Base-by-base conservation (phyloP, 441 rosid species). In the Mallotus repandus region DNA sequence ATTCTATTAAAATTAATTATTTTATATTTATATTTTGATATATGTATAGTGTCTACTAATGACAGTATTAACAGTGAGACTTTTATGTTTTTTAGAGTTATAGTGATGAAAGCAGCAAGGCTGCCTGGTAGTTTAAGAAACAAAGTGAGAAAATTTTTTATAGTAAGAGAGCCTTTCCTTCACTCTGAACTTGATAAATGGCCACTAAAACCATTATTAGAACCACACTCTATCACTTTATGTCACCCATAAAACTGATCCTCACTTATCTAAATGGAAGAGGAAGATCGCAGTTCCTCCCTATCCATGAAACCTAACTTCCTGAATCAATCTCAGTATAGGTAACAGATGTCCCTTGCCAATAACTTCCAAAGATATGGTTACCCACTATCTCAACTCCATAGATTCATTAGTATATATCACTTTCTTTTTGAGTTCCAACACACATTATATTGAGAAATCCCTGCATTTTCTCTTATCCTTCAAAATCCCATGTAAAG, bases 351-450 rank as follows among this genome's bases (percentile, higher is more conserved):
- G 67, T 74, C 84, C 9, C 80, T 91, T n/a, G 84, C 91, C n/a
- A 86, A 78, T 86, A 85, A 91, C 64, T 86, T 91, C 66, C 88
- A 80, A 72, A 86, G 90, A 81, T 84, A 84, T 71, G 94, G 96
- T 8, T 87, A 89, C 75, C 74, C 96, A 76, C 80, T 84, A 43
- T 85, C 90, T 52, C 82, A 76, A 59, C 86, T 87, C 69, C 85
- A 85, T 5, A 58, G 68, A 21, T 87, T 91, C 70, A 83, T 93
- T 60, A 66, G 76, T 5, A 79, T 58, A 69, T 83, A 85, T 80
- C 80, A 7, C 16, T 78, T 75, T 64, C 77, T 89, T 1, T 1
- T 63, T 87, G 69, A 79, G 79, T 77, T 82, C 84, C 60, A 83
- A 82, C 72, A 65, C 81, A 35, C 12, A 32, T 0, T 87, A 91